Percentiles rank a stretch among this genome's conserved stretches.
Evolutionary conservation across 805 yeast species (phyloP).

Genomic region (Candida orba): DNA sequence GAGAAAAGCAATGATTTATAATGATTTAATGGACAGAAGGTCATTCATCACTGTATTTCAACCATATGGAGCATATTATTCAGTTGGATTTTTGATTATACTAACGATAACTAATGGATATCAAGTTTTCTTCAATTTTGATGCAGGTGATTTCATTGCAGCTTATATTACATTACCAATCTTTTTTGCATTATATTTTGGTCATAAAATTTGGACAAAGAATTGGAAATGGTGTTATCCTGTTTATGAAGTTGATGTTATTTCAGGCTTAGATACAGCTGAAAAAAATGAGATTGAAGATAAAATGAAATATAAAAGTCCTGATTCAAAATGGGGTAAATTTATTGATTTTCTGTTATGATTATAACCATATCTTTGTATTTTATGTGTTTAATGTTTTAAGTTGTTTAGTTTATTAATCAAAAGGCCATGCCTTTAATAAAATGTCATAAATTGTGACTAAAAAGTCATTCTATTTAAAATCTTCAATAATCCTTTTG

Average conservation of each 20-base stretch:
- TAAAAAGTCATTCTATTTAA: too few relatives aligned
- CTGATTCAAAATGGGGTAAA: slow-evolving; percentile 10
- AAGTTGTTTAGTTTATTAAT: too few relatives aligned
- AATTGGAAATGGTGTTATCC: slow-evolving; percentile 43
- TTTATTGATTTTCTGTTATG: slow-evolving; percentile 9
- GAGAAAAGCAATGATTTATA: slow-evolving; percentile 53
- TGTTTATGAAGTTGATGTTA: slow-evolving; percentile 50
- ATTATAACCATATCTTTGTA: too few relatives aligned
- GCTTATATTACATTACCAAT: slow-evolving; percentile 65
- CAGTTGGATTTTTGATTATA: slow-evolving; percentile 40
- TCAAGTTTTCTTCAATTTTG: slow-evolving; percentile 48
- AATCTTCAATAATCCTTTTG: too few relatives aligned
- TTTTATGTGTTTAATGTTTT: too few relatives aligned
- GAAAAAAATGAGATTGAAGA: slow-evolving; percentile 32
- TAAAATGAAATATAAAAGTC: slow-evolving; percentile 10
- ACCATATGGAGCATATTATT: slow-evolving; percentile 52
- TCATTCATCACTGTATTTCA: slow-evolving; percentile 51
- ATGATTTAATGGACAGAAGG: slow-evolving; percentile 46
- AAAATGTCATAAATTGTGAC: too few relatives aligned
- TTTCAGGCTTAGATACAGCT: slow-evolving; percentile 51
- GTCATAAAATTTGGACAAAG: slow-evolving; percentile 45
- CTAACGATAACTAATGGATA: slow-evolving; percentile 65
- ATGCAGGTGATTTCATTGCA: slow-evolving; percentile 51
- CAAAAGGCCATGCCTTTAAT: too few relatives aligned
- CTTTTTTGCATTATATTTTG: slow-evolving; percentile 44